Percentiles rank a stretch among this genome's conserved stretches.
Conservation (phyloP, 2,329 filamentous ascomycete species). For the Fusarium sp. region DNA sequence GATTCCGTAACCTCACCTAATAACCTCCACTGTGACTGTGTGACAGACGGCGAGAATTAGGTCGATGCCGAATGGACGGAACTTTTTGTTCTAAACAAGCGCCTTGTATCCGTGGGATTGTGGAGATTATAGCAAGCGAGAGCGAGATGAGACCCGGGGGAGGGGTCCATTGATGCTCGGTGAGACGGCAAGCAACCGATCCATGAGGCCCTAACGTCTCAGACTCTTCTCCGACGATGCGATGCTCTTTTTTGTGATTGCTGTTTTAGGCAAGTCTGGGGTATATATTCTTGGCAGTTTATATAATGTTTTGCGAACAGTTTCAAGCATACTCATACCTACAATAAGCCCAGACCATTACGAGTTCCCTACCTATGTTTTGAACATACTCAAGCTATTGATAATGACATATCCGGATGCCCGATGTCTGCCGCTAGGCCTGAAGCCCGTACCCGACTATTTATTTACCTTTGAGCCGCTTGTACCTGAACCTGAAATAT, state of each 20-base stretch:
- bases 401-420: background rate
- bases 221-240: constrained; percentile 26
- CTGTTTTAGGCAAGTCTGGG: constrained; percentile 24
- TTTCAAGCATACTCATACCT: background rate
- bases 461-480: constrained; percentile 2
- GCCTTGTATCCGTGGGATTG: constrained; percentile 6
- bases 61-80: constrained; percentile 19
- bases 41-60: constrained; percentile 7
- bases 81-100: background rate
- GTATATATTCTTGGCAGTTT: background rate
- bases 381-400: background rate
- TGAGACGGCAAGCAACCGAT: constrained; percentile 25
- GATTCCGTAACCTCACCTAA: constrained; percentile 11
- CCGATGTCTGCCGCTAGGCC: constrained; percentile 2
- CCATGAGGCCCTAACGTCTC: constrained; percentile 5
- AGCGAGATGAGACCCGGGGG: constrained; percentile 23
- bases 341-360: background rate
- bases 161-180: constrained; percentile 18
- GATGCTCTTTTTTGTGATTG: background rate
- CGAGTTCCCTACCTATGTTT: background rate
- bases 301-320: background rate
- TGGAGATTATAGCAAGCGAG: constrained; percentile 16
- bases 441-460: background rate
- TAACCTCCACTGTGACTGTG: background rate
- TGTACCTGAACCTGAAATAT: constrained; percentile 28